Evolutionary conservation across 1,139 yeast genomes (phyloP).

Genomic region (Wickerhamomyces sp.): DNA sequence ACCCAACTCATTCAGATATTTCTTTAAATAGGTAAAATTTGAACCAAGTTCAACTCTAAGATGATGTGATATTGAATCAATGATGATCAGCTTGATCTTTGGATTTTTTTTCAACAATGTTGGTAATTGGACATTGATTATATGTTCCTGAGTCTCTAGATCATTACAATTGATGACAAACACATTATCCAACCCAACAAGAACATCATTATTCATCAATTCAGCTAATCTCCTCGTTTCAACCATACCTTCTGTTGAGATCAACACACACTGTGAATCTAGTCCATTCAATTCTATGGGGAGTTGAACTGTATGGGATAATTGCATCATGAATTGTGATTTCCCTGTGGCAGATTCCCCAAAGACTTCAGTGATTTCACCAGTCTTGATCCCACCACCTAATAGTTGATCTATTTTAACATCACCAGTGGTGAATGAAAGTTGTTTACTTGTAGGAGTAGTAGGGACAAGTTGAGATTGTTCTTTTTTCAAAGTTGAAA

Average conservation of each 20-base stretch:
- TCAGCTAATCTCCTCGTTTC: constrained; percentile 57
- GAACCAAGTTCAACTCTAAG: constrained; percentile 58
- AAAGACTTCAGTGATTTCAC: constrained; percentile 70
- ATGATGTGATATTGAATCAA: constrained; percentile 89
- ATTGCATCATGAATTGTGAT: constrained; percentile 67
- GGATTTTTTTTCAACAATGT: constrained; percentile 36
- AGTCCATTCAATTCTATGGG: constrained; percentile 43
- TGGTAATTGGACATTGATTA: constrained; percentile 69
- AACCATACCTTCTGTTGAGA: constrained; percentile 71
- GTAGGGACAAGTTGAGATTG: constrained; percentile 2
- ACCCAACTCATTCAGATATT: constrained; percentile 30
- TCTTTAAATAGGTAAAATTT: constrained; percentile 17
- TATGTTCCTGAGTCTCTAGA: constrained; percentile 70
- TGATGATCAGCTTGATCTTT: constrained; percentile 49
- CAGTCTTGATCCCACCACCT: constrained; percentile 65
- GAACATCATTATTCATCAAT: constrained; percentile 24
- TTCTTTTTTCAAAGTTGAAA: constrained; percentile 24
- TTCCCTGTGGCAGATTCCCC: constrained; percentile 88
- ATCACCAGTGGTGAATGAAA: constrained; percentile 55
- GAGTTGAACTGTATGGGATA: constrained; percentile 54
- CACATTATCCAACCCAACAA: constrained; percentile 33
- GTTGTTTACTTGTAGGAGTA: background rate
- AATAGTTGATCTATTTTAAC: constrained; percentile 47
- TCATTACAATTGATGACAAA: constrained; percentile 63
- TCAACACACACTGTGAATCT: constrained; percentile 41